Base-by-base conservation (phyloP, 164 flowering plant species). In the Protea cynaroides region DNA sequence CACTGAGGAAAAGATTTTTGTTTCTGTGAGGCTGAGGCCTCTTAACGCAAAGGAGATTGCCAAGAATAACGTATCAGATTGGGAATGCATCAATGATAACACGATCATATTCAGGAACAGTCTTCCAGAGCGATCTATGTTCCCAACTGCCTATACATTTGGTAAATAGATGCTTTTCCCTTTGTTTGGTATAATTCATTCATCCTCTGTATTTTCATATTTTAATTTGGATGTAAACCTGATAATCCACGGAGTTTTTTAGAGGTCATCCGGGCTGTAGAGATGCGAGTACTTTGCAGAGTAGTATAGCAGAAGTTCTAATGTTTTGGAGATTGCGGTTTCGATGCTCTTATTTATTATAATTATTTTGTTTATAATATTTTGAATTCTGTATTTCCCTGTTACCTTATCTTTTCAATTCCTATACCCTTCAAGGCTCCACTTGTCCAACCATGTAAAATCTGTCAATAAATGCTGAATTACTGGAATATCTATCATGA, bases 1-100 rank as follows among this genome's bases (percentile, higher is more conserved):
- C 0, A 73, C 69, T 0, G 88, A 82, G 65, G 98, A 92, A 84
- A 87, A 82, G 86, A 92, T 95, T 77, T 76, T 83, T 69, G 99
- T 95, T 51, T 79, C 88, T 59, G 97, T 95, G 65, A 87, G 99
- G 80, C 69, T 95, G 80, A 88, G 98, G 77, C 99, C 99, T 55
- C 74, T 92, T 86, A 92, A 75, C 76, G 99, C 84, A 43, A 95
- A 84, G 76, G 97, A 92, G 80, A 72, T 75, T 66, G 73, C 70
- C 1, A 78, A 75, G 62, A 84, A 74, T 76, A 97, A 95, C 74
- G 88, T 80, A n/a, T 78, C 90, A 0, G 99, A 95, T 68, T 95
- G 99, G 99, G 99, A 95, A 80, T 95, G 99, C 78, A 95, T 95
- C 76, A 92, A 88, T 65, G 88, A 87, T 40, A 83, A 76, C 62